Conservation (phyloP, 2,329 filamentous ascomycete species). For the Ophiostoma perfectum region DNA sequence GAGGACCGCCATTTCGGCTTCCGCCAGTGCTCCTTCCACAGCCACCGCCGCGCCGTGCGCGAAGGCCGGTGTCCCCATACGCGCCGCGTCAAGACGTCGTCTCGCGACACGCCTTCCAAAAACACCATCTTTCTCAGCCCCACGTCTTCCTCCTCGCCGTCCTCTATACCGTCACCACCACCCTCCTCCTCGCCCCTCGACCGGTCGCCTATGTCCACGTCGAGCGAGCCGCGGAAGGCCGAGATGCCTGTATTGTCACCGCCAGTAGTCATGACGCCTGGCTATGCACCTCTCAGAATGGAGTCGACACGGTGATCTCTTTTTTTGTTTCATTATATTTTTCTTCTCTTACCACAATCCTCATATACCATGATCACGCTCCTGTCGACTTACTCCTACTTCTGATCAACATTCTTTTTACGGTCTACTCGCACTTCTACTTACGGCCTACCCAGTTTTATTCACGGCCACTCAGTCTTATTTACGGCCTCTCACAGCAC, state of each 20-base stretch:
- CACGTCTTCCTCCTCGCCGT: constrained; percentile 1
- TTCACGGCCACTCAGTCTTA: not conserved
- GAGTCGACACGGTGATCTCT: constrained; percentile 23
- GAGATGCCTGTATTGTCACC: constrained; percentile 24
- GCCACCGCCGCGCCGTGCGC: constrained; percentile 50
- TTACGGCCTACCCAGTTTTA: not conserved
- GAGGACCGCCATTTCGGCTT: constrained; percentile 57
- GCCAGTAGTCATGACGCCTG: constrained; percentile 15
- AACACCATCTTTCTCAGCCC: not conserved
- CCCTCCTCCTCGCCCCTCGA: not conserved
- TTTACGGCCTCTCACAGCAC: not conserved
- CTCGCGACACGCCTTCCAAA: not conserved
- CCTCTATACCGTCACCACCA: not conserved
- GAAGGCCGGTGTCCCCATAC: constrained; percentile 49
- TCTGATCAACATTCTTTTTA: not conserved
- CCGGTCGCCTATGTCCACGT: constrained; percentile 1
- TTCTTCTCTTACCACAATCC: not conserved
- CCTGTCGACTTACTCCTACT: not conserved
- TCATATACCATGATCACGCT: not conserved
- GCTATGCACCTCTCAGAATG: constrained; percentile 24
- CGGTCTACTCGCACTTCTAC: not conserved
- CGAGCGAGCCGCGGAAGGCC: constrained; percentile 17
- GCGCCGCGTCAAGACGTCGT: not conserved
- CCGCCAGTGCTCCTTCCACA: constrained; percentile 56
- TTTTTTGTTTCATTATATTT: not conserved